Evolutionary conservation across 306 rosid genomes (phyloP).

Genomic region (Casuarina equisetifolia): DNA sequence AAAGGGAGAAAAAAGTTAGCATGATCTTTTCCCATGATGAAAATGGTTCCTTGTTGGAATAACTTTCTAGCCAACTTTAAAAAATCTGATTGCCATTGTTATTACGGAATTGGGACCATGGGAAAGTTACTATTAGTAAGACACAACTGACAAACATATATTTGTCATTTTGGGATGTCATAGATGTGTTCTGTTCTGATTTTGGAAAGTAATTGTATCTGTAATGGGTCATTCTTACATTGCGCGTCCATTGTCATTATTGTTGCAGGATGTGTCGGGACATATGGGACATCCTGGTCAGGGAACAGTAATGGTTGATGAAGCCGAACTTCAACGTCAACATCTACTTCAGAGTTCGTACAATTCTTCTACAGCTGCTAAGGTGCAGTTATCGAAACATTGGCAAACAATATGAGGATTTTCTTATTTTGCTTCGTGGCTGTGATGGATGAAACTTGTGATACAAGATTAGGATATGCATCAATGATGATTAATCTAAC

Average conservation of each 20-base stretch:
- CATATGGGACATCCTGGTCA: conserved; percentile 70
- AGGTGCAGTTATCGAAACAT: conserved; percentile 45
- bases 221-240: neutral
- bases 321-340: conserved; percentile 67
- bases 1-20: too few relatives aligned
- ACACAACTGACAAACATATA: neutral
- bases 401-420: conserved; percentile 1
- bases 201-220: neutral
- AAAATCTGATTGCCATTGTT: neutral
- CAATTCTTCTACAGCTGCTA: conserved; percentile 72
- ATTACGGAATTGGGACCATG: too few relatives aligned
- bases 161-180: neutral
- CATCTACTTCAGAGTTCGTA: conserved; percentile 73
- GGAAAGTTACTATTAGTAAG: neutral
- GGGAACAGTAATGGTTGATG: conserved; percentile 64
- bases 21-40: too few relatives aligned
- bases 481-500: conserved; percentile 18
- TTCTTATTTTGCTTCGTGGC: neutral
- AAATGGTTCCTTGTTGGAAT: too few relatives aligned
- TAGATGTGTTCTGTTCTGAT: neutral
- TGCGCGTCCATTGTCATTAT: conserved; percentile 24
- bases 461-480: neutral
- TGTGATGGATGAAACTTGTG: neutral
- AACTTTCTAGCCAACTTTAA: too few relatives aligned
- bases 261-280: conserved; percentile 73